Evolutionary conservation across 495 filamentous ascomycete genomes (phyloP), one percentile per base, ranked within the genome.

Genomic region (Lophiotrema nucula): DNA sequence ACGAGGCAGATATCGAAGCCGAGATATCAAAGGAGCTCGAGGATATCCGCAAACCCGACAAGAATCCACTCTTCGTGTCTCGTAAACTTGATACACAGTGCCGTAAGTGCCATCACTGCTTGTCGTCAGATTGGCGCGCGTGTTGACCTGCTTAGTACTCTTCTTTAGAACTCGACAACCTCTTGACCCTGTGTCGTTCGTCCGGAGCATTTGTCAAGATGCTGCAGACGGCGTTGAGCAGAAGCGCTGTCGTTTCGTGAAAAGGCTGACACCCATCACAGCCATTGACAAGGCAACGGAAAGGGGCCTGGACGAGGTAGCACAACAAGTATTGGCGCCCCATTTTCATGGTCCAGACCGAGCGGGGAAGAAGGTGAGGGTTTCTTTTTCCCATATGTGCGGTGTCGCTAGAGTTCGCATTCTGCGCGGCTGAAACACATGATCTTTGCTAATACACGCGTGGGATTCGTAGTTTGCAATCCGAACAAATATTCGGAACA

Each of bases 231-330:
- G 56, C 56, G 73, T 76, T 41, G 72, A 68, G n/a, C 77, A 70
- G 58, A 82, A 88, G 68, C 81, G 77, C 56, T 83, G 80, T 58
- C 83, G 89, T 51, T 96, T 82, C 66, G 79, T 92, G 24, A 92
- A 93, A 70, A 80, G 95, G 55, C 75, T 99, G 63, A 95, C 89
- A 16, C 93, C 93, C 1, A 79, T 96, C 54, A 83, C 77, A 3
- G 70, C 79, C 16, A 88, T 87, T 43, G 87, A 81, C 1, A 95
- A 90, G 71, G 90, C 91, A 16, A 87, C 86, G 13, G 83, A 87
- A 62, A 79, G 85, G 41, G 90, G 89, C 6, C 47, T 97, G 4
- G 81, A 83, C 23, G 85, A 84, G 49, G 81, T 96, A 27, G 86
- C 86, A 1, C 78, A 72, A 67, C 73, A 83, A 56, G 89, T 92